Base-by-base conservation (phyloP, 2,329 filamentous ascomycete species). In the Diaporthe citrichinensis region DNA sequence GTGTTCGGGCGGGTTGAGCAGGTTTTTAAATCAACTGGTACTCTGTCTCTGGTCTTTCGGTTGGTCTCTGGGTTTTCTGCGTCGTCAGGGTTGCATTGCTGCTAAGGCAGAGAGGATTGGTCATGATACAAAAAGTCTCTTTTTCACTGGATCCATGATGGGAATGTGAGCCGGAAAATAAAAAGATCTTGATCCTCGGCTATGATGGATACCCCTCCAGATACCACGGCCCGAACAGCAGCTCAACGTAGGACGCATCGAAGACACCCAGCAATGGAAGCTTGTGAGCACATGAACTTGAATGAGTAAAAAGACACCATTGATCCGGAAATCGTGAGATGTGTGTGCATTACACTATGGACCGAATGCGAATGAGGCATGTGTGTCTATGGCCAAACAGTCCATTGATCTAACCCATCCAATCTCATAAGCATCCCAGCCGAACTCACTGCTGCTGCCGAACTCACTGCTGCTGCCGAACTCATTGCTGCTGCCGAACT, bases 61-160 rank as follows among this genome's bases (percentile, higher is more conserved):
- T 73, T 75, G 76, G 77, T 77, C 73, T 78, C 74, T 78, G 77
- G 76, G 65, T 76, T 77, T 77, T 77, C 73, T 76, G 72, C 74
- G 74, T 77, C 74, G 72, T 77, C 74, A 76, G 69, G 76, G 76
- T 77, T 77, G 58, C 71, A 65, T 73, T 73, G 41, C 34, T 49
- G 76, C 76, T 75, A 73, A 72, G 71, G 77, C 72, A 76, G 62
- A 76, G 62, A 67, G 71, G 58, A 39, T 62, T 65, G 74, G 76
- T 77, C 76, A 77, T 68, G 73, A 77, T 77, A 74, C 74, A 74
- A 74, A 73, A 74, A 59, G 61, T 65, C 41, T 23, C 23, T 46
- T 25, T 44, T 28, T 41, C 31, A 49, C 25, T 61, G 71, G 71
- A 65, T 67, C 72, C 51, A 61, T 49, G 68, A 75, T 49, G 28